Evolutionary conservation across 2,329 filamentous ascomycete species (phyloP).

Genomic region (Didymella pomorum): DNA sequence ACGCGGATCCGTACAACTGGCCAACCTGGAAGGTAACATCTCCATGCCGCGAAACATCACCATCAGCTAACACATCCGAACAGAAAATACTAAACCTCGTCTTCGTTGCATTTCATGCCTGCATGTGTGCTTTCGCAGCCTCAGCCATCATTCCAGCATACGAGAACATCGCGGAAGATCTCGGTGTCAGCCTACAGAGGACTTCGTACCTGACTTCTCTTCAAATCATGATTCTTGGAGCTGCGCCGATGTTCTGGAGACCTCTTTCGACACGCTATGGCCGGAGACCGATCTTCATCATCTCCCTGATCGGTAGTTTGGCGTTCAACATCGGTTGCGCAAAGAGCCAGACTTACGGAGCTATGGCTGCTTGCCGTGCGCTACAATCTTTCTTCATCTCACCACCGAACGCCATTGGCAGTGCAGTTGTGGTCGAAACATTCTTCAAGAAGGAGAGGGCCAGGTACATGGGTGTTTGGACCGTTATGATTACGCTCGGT

Average conservation of each 20-base stretch:
- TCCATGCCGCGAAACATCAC: neutral
- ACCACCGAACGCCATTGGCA: constrained; percentile 63
- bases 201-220: constrained; percentile 64
- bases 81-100: constrained; percentile 62
- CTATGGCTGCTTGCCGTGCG: constrained; percentile 62
- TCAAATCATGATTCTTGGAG: constrained; percentile 64
- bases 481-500: constrained; percentile 60
- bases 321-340: constrained; percentile 64
- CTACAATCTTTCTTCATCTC: constrained; percentile 65
- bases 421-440: constrained; percentile 65
- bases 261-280: constrained; percentile 64
- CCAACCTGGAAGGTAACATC: constrained; percentile 57
- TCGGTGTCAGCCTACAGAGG: constrained; percentile 58
- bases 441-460: constrained; percentile 65
- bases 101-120: constrained; percentile 65
- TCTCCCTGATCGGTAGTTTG: constrained; percentile 58
- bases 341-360: constrained; percentile 57
- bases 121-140: constrained; percentile 65
- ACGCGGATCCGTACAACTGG: constrained; percentile 66
- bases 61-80: neutral
- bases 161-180: constrained; percentile 60
- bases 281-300: constrained; percentile 62
- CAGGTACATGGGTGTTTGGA: constrained; percentile 67
- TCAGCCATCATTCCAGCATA: constrained; percentile 64
- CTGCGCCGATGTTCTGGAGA: constrained; percentile 64